These are phyloP conservation scores for Sclerotinia nivalis DNA, from an alignment of 2,329 filamentous ascomycete genomes.

Conservation along the genomic window DNA sequence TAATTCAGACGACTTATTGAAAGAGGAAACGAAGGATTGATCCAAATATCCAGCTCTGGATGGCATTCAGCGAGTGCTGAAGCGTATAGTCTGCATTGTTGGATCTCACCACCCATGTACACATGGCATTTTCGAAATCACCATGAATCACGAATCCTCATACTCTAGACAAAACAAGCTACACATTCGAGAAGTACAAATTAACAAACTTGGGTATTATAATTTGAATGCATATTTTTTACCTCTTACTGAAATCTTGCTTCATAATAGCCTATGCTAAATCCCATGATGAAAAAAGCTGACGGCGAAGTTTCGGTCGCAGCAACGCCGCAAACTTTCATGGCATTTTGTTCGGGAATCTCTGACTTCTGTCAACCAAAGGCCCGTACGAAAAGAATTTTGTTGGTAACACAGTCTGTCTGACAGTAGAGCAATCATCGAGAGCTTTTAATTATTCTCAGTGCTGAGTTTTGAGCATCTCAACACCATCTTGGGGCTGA, in stretches of 20 bases:
- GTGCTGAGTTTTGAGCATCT: neutral
- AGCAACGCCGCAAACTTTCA: neutral
- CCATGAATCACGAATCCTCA: too few species aligned
- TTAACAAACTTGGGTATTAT: fast-evolving
- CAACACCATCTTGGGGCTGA: neutral
- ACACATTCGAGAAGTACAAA: neutral
- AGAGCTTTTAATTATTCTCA: neutral
- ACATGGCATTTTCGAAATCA: neutral
- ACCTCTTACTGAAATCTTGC: neutral
- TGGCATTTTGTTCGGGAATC: neutral
- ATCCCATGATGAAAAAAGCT: neutral
- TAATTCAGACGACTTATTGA: fast-evolving
- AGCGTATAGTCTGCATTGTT: neutral
- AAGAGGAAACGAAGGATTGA: fast-evolving
- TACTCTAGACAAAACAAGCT: neutral
- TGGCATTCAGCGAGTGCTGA: neutral
- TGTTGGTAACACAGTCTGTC: neutral
- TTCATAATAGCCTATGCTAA: neutral
- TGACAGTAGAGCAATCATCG: neutral
- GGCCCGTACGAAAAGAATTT: neutral
- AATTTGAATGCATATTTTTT: neutral
- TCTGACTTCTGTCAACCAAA: neutral
- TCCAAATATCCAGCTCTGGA: neutral
- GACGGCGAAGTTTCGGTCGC: neutral
- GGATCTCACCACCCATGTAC: too few species aligned